A percentile compares a stretch with the other conserved stretches of the same genome.
Conservation (phyloP, 257 asterid genomes). For the Phtheirospermum japonicum region DNA sequence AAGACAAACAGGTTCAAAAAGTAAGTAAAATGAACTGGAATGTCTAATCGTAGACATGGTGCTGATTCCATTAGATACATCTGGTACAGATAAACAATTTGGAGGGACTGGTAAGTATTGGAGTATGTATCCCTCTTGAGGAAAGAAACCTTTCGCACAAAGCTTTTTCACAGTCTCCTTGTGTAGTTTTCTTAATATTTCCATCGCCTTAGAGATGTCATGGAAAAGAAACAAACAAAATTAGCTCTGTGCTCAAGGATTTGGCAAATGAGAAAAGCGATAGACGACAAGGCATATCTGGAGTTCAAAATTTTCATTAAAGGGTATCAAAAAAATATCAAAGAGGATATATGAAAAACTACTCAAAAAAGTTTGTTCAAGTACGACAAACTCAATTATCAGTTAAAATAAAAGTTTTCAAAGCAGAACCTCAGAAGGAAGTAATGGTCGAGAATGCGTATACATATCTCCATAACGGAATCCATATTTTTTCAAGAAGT, state of each 20-base stretch:
- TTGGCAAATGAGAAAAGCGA: background rate
- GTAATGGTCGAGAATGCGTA: too few relatives aligned
- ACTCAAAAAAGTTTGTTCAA: too few relatives aligned
- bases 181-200: slow-evolving; percentile 57
- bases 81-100: too few relatives aligned
- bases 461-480: slow-evolving; percentile 76
- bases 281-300: background rate
- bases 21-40: slow-evolving; percentile 24
- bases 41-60: slow-evolving; percentile 79
- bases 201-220: slow-evolving; percentile 51
- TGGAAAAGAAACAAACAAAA: slow-evolving; percentile 22
- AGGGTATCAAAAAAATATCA: slow-evolving; percentile 18
- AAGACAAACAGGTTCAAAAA: slow-evolving; percentile 17
- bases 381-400: too few relatives aligned
- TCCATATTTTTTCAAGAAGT: slow-evolving; percentile 76
- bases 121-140: too few relatives aligned
- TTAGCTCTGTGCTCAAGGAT: slow-evolving; percentile 23
- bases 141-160: too few relatives aligned
- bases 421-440: too few relatives aligned
- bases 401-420: too few relatives aligned
- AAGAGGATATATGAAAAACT: too few relatives aligned
- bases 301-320: slow-evolving; percentile 12
- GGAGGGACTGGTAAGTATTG: too few relatives aligned
- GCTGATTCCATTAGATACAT: too few relatives aligned
- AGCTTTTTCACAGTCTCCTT: slow-evolving; percentile 58